A percentile compares a stretch with the other conserved stretches of the same genome.
These are phyloP conservation scores for Kluyveromyces nonfermentans DNA, from an alignment of 805 yeast genomes.

Conservation along the genomic window DNA sequence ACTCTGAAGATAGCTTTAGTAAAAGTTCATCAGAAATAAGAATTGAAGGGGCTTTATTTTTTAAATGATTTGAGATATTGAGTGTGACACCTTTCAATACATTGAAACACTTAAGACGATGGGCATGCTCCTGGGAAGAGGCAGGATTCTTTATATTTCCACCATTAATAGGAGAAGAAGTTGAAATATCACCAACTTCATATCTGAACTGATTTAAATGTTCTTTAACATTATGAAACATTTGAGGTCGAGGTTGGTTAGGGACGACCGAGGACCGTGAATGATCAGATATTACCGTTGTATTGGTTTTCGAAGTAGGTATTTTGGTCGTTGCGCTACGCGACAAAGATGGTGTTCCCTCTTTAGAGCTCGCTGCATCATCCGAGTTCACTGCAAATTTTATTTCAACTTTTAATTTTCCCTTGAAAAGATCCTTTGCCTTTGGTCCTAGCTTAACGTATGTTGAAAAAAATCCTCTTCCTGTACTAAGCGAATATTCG, in stretches of 20 bases:
- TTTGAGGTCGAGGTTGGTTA: not conserved
- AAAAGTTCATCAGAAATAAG: slow-evolving; percentile 20
- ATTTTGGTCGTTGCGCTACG: not conserved
- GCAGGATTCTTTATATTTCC: not conserved
- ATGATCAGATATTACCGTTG: not conserved
- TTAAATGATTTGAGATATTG: slow-evolving; percentile 2
- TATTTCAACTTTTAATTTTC: slow-evolving; percentile 40
- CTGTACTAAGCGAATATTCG: slow-evolving; percentile 66
- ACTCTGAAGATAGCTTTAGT: slow-evolving; percentile 16
- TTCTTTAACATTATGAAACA: not conserved
- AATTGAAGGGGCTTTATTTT: slow-evolving; percentile 6
- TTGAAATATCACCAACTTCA: not conserved
- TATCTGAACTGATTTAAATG: not conserved
- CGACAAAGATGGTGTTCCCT: not conserved
- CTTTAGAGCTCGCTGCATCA: slow-evolving; percentile 12
- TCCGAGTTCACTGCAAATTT: slow-evolving; percentile 33
- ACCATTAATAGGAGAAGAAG: not conserved
- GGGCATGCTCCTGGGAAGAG: slow-evolving; percentile 2
- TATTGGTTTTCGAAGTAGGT: not conserved
- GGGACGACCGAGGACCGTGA: not conserved
- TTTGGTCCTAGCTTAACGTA: slow-evolving; percentile 57
- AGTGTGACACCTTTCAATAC: slow-evolving; percentile 16
- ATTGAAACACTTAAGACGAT: not conserved
- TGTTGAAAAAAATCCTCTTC: slow-evolving; percentile 71
- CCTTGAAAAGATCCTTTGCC: slow-evolving; percentile 41